Percentiles rank a stretch among this genome's conserved stretches.
These are phyloP conservation scores for Phytopythium mirpurense DNA, from an alignment of 352 stramenopile species.

Conservation along the genomic window DNA sequence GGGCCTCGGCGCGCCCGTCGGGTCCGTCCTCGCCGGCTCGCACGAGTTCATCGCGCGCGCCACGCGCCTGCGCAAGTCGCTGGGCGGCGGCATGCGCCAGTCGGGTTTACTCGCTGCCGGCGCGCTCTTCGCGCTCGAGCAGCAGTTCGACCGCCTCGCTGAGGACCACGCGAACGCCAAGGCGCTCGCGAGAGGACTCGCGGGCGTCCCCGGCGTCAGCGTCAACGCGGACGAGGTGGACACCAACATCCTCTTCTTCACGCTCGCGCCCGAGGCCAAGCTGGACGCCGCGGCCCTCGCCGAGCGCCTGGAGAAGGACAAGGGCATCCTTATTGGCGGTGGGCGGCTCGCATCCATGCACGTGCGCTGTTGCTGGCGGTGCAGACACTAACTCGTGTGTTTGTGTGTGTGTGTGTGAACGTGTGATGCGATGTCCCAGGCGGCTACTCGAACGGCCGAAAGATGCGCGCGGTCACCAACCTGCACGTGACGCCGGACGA, in stretches of 20 bases:
- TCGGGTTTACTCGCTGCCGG: constrained; percentile 91
- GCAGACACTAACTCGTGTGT: too few species aligned
- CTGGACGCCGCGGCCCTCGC: constrained; percentile 47
- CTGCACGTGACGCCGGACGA: constrained; percentile 64
- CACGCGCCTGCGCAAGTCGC: constrained; percentile 91
- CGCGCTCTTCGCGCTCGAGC: constrained; percentile 88
- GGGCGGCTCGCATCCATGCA: neutral
- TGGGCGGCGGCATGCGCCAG: constrained; percentile 97
- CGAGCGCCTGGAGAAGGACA: constrained; percentile 50
- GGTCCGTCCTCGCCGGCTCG: constrained; percentile 91
- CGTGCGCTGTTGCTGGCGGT: neutral
- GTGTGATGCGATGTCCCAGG: constrained; percentile 14
- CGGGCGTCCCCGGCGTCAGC: constrained; percentile 55
- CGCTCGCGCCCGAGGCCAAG: constrained; percentile 47
- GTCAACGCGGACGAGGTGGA: constrained; percentile 64
- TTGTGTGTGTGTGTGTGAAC: too few species aligned
- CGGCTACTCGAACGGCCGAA: constrained; percentile 54
- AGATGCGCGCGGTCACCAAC: constrained; percentile 69
- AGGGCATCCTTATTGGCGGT: constrained; percentile 65
- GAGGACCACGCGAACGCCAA: constrained; percentile 83
- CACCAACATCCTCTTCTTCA: constrained; percentile 90
- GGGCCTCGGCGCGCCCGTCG: constrained; percentile 92
- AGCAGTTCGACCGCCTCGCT: constrained; percentile 79
- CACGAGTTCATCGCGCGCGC: constrained; percentile 88
- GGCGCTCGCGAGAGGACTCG: constrained; percentile 56